phyloP scores from a whole-genome alignment of 129 eudicot genomes.

The Ambrosia artemisiifolia region DNA sequence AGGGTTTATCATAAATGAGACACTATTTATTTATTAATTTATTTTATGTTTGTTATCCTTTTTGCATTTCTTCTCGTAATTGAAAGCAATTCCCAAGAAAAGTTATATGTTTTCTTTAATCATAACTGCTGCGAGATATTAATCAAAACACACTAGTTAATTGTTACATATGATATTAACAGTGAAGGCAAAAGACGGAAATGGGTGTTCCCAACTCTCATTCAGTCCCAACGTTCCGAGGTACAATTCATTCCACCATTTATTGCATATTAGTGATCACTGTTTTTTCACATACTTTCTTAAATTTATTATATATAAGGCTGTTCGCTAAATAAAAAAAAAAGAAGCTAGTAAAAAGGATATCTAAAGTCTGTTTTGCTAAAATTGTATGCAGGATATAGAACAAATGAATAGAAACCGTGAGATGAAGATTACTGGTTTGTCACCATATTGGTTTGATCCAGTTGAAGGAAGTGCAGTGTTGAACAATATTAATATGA shows the following conservation, averaged over 20 bases:
- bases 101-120: conserved; percentile 4
- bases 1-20: too few relatives aligned
- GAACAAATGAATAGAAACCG: conserved; percentile 27
- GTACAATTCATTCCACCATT: conserved; percentile 33
- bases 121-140: not conserved
- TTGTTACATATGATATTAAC: conserved; percentile 20
- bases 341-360: conserved; percentile 4
- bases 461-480: conserved; percentile 82
- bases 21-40: not conserved
- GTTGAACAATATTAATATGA: conserved; percentile 68
- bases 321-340: not conserved
- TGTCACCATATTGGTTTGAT: conserved; percentile 96
- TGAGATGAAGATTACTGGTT: conserved; percentile 75
- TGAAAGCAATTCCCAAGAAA: not conserved
- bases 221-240: conserved; percentile 44
- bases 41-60: not conserved
- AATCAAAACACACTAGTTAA: conserved; percentile 4
- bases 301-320: not conserved
- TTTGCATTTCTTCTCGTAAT: not conserved
- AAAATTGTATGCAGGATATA: conserved; percentile 40
- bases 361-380: not conserved
- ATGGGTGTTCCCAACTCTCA: conserved; percentile 89
- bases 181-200: conserved; percentile 96
- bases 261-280: not conserved
- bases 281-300: not conserved